phyloP scores from a whole-genome alignment of 2,329 filamentous ascomycete species.

The Fusarium clavum region DNA sequence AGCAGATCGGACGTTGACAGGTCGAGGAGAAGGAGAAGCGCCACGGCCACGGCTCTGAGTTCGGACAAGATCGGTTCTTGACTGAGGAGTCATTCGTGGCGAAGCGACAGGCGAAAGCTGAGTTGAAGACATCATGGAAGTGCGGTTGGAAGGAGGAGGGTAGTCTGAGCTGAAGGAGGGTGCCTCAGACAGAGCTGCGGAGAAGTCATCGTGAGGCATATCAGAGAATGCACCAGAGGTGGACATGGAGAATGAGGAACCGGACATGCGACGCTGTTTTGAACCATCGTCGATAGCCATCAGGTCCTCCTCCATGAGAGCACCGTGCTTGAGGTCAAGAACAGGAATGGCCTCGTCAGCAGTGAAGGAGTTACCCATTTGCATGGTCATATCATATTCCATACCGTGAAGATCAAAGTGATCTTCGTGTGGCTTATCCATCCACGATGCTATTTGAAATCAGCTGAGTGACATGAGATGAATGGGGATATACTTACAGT shows the following conservation, averaged over 20 bases:
- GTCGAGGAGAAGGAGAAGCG: constrained; percentile 77
- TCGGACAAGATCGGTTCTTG: constrained; percentile 70
- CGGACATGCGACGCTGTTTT: constrained; percentile 73
- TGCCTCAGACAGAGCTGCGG: constrained; percentile 73
- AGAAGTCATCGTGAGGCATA: constrained; percentile 78
- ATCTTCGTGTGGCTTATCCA: constrained; percentile 68
- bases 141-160: constrained; percentile 73
- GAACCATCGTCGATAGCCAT: constrained; percentile 64
- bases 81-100: constrained; percentile 72
- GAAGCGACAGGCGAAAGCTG: constrained; percentile 80
- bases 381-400: constrained; percentile 68
- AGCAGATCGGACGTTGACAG: constrained; percentile 70
- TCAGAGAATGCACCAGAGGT: constrained; percentile 74
- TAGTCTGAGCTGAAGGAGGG: constrained; percentile 75
- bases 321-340: constrained; percentile 67
- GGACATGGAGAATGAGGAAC: constrained; percentile 79
- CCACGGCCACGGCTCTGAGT: constrained; percentile 73
- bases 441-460: constrained; percentile 54
- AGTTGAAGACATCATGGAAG: constrained; percentile 76
- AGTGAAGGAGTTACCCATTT: constrained; percentile 71
- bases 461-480: constrained; percentile 19
- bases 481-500: constrained; percentile 56
- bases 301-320: constrained; percentile 61
- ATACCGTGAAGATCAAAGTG: constrained; percentile 65
- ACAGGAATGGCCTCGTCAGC: constrained; percentile 73